These are phyloP conservation scores for Hygrophila difformis DNA, from an alignment of 257 asterid species.

Conservation along the genomic window DNA sequence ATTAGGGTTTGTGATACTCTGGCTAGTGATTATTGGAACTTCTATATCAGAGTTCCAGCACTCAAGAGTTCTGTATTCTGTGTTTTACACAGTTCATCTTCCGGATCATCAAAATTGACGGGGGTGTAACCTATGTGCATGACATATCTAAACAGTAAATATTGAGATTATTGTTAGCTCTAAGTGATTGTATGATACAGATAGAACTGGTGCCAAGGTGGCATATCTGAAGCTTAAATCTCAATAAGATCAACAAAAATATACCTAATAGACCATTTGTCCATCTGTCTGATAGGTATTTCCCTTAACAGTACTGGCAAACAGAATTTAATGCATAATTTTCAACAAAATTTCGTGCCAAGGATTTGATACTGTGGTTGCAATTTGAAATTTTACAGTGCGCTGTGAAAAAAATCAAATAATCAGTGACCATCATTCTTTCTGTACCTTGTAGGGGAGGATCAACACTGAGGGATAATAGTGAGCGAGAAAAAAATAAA, in stretches of 20 bases:
- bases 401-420: too few species aligned
- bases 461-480: too few species aligned
- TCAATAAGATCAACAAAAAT: not conserved
- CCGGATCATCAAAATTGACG: not conserved
- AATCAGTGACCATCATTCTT: too few species aligned
- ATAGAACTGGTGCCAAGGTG: not conserved
- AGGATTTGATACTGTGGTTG: too few species aligned
- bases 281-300: too few species aligned
- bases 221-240: not conserved
- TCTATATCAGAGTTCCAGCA: not conserved
- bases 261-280: not conserved
- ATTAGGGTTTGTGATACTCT: not conserved
- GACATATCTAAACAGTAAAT: not conserved
- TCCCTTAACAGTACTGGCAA: too few species aligned
- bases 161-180: not conserved
- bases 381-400: too few species aligned
- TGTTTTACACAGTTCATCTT: not conserved
- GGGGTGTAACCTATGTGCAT: not conserved
- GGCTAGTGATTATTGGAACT: not conserved
- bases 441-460: too few species aligned
- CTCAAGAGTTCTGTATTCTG: not conserved
- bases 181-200: not conserved
- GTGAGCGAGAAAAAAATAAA: too few species aligned
- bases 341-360: too few species aligned
- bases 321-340: too few species aligned